These are phyloP conservation scores for Ramaria sp. DNA, from an alignment of 768 basidiomycete species.

Conservation along the genomic window DNA sequence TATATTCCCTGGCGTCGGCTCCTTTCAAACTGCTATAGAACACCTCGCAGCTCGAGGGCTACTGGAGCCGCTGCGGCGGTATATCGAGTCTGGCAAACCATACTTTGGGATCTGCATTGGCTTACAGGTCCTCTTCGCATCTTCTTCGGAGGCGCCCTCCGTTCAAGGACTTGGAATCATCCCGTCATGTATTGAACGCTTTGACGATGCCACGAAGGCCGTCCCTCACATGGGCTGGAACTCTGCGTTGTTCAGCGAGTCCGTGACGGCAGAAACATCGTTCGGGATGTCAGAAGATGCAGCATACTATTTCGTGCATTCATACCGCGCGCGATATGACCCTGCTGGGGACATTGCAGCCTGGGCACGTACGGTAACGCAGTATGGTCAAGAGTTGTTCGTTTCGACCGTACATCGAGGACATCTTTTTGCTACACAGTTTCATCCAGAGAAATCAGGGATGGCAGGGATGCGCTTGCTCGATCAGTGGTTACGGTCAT, in stretches of 20 bases:
- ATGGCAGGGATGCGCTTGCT: conserved; percentile 73
- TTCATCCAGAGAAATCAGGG: conserved; percentile 98
- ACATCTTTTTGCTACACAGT: conserved; percentile 89
- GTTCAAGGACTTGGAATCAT: conserved; percentile 72
- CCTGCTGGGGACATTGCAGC: conserved; percentile 43
- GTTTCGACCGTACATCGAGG: conserved; percentile 71
- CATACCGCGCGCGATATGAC: conserved; percentile 72
- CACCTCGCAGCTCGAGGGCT: conserved; percentile 65
- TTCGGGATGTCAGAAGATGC: conserved; percentile 19
- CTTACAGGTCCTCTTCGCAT: conserved; percentile 89
- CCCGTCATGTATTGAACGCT: conserved; percentile 67
- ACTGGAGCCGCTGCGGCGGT: conserved; percentile 67
- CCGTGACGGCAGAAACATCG: conserved; percentile 19
- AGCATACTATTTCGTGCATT: conserved; percentile 96
- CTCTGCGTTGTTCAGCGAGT: conserved; percentile 28
- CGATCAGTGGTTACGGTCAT: conserved; percentile 56
- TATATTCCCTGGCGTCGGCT: conserved; percentile 94
- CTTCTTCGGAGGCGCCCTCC: conserved; percentile 67
- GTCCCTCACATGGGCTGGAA: conserved; percentile 99
- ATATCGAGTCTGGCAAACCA: conserved; percentile 79
- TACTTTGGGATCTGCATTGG: conserved; percentile 99
- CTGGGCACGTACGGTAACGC: conserved; percentile 80
- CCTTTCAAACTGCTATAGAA: conserved; percentile 80
- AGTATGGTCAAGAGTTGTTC: conserved; percentile 92
- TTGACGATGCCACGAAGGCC: conserved; percentile 61